Percentiles rank a stretch among this genome's conserved stretches.
phyloP scores from a whole-genome alignment of 805 yeast genomes.

The Metschnikowia colocasiae region DNA sequence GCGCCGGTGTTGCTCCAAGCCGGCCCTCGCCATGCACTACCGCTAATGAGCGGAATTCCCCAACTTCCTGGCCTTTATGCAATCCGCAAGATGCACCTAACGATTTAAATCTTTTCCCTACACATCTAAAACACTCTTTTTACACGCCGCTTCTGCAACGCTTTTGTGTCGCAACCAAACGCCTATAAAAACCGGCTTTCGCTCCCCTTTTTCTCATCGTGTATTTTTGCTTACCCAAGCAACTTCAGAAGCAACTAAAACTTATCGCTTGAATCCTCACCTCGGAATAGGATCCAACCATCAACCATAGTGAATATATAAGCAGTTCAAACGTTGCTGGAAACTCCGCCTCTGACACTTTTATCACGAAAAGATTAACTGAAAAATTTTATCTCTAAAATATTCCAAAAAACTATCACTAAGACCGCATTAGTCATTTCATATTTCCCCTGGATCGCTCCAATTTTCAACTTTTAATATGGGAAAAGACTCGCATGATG shows the following conservation, averaged over 20 bases:
- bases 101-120: constrained; percentile 2
- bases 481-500: neutral
- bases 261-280: neutral
- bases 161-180: neutral
- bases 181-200: neutral
- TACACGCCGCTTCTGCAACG: neutral
- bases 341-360: too few relatives aligned
- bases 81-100: constrained; percentile 5
- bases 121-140: constrained; percentile 1
- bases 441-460: neutral
- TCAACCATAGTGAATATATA: neutral
- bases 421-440: neutral
- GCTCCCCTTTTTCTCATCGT: neutral
- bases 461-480: neutral
- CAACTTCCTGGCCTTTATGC: constrained; percentile 4
- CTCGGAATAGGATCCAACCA: neutral
- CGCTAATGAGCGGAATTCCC: constrained; percentile 5
- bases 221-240: neutral
- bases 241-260: neutral
- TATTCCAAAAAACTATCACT: too few relatives aligned
- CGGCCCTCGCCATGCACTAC: constrained; percentile 1
- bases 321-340: neutral
- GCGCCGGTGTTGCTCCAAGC: neutral
- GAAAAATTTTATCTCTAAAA: too few relatives aligned
- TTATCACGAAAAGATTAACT: too few relatives aligned